Conservation (phyloP, 2,329 filamentous ascomycete species). For the Nemania sp. region DNA sequence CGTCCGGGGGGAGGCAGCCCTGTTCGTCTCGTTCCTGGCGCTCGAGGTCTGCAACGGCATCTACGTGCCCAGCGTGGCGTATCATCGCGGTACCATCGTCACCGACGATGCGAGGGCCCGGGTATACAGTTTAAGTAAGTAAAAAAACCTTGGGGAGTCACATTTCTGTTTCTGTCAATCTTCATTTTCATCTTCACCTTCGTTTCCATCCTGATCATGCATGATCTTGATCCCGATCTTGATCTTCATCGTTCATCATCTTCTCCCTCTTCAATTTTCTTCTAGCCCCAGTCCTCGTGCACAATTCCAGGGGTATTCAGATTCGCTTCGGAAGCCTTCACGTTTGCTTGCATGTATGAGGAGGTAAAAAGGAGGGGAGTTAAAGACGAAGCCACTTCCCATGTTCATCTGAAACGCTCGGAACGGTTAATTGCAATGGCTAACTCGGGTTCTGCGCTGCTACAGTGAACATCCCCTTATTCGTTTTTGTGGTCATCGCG, state of each 20-base stretch:
- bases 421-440: neutral
- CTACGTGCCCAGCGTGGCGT: constrained; percentile 42
- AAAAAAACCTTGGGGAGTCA: neutral
- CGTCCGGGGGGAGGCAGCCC: constrained; percentile 29
- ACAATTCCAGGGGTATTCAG: too few relatives aligned
- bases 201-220: too few relatives aligned
- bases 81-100: constrained; percentile 39
- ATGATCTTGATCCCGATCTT: too few relatives aligned
- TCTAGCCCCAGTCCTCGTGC: too few relatives aligned
- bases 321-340: too few relatives aligned
- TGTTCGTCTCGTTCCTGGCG: constrained; percentile 38
- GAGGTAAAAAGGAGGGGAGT: too few relatives aligned
- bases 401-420: neutral
- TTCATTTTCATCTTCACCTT: too few relatives aligned
- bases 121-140: constrained; percentile 38
- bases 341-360: too few relatives aligned
- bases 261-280: too few relatives aligned
- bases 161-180: too few relatives aligned
- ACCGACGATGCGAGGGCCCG: constrained; percentile 37
- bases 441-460: neutral
- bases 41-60: constrained; percentile 43
- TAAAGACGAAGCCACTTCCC: too few relatives aligned
- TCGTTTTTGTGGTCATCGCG: constrained; percentile 58
- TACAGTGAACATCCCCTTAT: constrained; percentile 54
- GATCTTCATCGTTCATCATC: too few relatives aligned